phyloP scores from a whole-genome alignment of 2,329 filamentous ascomycete genomes.

The Aspergillus aculeatinus region DNA sequence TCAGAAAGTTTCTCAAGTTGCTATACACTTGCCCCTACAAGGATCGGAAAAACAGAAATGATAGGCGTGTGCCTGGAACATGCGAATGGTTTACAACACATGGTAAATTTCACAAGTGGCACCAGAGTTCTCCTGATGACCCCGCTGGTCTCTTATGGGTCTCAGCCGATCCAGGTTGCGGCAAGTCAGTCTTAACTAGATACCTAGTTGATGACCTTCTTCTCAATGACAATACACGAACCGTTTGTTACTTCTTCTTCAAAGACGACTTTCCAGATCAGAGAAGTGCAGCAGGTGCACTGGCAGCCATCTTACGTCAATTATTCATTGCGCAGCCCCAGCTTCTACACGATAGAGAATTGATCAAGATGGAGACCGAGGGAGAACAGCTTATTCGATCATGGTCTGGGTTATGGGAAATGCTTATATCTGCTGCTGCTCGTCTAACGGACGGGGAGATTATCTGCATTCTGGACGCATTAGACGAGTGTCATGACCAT shows the following conservation, averaged over 20 bases:
- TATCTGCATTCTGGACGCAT: no score
- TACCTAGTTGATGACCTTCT: conserved; percentile 17
- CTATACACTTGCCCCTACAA: background rate
- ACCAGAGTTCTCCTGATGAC: background rate
- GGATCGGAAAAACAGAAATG: background rate
- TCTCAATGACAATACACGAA: background rate
- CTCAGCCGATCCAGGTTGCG: conserved; percentile 30
- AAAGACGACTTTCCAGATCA: conserved; percentile 44
- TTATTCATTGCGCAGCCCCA: conserved; percentile 29
- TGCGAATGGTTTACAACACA: conserved; percentile 35
- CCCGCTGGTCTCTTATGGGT: conserved; percentile 26
- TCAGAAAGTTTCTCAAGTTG: background rate
- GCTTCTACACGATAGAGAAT: conserved; percentile 14
- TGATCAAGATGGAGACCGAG: conserved; percentile 18
- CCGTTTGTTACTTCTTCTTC: conserved; percentile 46
- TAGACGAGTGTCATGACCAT: no score
- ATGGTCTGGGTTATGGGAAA: no score
- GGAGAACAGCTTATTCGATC: conserved; percentile 6
- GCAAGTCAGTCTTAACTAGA: conserved; percentile 27
- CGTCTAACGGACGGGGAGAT: no score
- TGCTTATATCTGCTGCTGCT: no score
- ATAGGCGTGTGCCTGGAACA: conserved; percentile 21
- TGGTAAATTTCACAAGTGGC: conserved; percentile 26
- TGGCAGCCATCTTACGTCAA: conserved; percentile 42
- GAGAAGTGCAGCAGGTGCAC: conserved; percentile 27